phyloP scores from a whole-genome alignment of 768 basidiomycete genomes.

The Leccinum uliginosum region DNA sequence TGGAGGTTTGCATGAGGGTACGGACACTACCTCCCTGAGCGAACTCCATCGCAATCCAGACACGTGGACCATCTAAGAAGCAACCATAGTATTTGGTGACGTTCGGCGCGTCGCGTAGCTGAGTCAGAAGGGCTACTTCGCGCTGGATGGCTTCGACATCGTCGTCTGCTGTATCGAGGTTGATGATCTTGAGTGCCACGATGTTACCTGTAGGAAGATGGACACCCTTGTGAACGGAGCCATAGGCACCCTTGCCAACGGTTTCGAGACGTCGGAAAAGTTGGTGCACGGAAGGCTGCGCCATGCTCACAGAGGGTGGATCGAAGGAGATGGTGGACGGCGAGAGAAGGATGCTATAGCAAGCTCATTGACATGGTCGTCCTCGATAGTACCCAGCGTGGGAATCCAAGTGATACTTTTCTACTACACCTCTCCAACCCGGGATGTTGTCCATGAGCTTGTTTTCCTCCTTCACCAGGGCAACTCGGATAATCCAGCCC shows the following conservation, averaged over 20 bases:
- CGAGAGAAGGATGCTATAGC: neutral
- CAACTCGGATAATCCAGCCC: slow-evolving; percentile 20
- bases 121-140: slow-evolving; percentile 88
- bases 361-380: neutral
- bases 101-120: slow-evolving; percentile 85
- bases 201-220: slow-evolving; percentile 82
- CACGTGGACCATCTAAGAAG: slow-evolving; percentile 88
- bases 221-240: slow-evolving; percentile 89
- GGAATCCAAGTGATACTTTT: slow-evolving; percentile 5
- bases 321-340: neutral
- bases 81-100: slow-evolving; percentile 97
- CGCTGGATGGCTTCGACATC: slow-evolving; percentile 96
- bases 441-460: slow-evolving; percentile 13
- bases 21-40: slow-evolving; percentile 94
- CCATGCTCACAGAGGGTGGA: slow-evolving; percentile 22
- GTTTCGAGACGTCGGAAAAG: slow-evolving; percentile 84
- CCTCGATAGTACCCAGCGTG: slow-evolving; percentile 7
- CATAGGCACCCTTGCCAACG: slow-evolving; percentile 94
- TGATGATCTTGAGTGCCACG: slow-evolving; percentile 98
- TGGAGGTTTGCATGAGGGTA: slow-evolving; percentile 86
- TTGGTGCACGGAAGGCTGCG: slow-evolving; percentile 66
- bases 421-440: neutral
- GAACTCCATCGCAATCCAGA: slow-evolving; percentile 99
- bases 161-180: slow-evolving; percentile 94
- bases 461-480: slow-evolving; percentile 21